phyloP scores from a whole-genome alignment of 345 rosid species.

The Eucalyptus viminalis region DNA sequence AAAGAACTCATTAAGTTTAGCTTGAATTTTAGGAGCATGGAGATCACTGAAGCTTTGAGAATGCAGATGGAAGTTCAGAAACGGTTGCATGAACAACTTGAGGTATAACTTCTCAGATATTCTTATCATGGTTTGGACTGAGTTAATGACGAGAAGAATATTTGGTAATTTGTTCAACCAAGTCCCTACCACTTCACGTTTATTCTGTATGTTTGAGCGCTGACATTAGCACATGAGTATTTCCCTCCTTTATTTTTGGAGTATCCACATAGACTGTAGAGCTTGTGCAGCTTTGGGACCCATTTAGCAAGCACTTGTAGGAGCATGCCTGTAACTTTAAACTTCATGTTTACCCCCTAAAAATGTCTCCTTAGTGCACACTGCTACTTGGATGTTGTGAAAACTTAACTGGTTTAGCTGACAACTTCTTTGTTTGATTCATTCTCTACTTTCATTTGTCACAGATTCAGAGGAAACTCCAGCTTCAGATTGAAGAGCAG shows the following conservation, averaged over 20 bases:
- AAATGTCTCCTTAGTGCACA: not conserved
- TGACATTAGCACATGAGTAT: not conserved
- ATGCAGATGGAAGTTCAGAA: constrained; percentile 90
- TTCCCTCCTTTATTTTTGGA: not conserved
- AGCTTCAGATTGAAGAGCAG: constrained; percentile 93
- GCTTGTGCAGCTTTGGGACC: not conserved
- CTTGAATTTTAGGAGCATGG: constrained; percentile 40
- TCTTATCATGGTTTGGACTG: not conserved
- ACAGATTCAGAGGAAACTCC: constrained; percentile 88
- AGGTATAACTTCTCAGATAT: constrained; percentile 28
- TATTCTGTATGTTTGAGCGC: not conserved
- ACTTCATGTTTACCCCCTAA: not conserved
- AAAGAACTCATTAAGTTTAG: not conserved
- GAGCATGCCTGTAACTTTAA: not conserved
- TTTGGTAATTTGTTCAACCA: not conserved
- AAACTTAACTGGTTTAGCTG: not conserved
- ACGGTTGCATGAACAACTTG: constrained; percentile 87
- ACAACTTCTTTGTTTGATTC: not conserved
- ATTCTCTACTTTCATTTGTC: not conserved
- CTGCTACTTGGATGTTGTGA: not conserved
- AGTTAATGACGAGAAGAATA: not conserved
- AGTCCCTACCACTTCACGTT: not conserved
- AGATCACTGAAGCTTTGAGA: constrained; percentile 81
- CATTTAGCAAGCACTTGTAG: not conserved
- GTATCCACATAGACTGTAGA: not conserved